Conservation (phyloP, 2,329 filamentous ascomycete genomes). For the Claviceps purpurea region DNA sequence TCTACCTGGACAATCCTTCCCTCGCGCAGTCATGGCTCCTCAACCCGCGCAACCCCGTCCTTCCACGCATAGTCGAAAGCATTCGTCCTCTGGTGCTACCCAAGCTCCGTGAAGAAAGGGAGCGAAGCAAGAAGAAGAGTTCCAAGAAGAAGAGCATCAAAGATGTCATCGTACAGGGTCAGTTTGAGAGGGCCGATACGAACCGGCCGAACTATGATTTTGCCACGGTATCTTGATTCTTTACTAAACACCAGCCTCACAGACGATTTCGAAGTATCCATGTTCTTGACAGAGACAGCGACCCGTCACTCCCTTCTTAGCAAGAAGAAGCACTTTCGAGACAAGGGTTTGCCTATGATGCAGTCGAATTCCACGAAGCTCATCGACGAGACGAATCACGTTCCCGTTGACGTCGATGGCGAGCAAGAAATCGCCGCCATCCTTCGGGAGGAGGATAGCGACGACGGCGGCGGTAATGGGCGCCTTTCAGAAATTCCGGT, state of each 20-base stretch:
- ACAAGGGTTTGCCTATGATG: constrained; percentile 37
- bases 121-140: constrained; percentile 40
- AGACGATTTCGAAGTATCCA: constrained; percentile 94
- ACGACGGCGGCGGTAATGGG: constrained; percentile 14
- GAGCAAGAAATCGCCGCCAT: constrained; percentile 9
- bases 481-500: constrained; percentile 23
- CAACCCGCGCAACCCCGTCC: constrained; percentile 58
- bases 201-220: not conserved
- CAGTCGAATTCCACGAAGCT: constrained; percentile 51
- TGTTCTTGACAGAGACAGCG: constrained; percentile 79
- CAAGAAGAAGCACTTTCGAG: constrained; percentile 67
- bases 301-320: constrained; percentile 76
- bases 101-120: constrained; percentile 79
- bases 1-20: constrained; percentile 85
- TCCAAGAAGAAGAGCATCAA: constrained; percentile 74
- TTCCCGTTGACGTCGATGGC: constrained; percentile 34
- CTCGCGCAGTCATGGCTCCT: constrained; percentile 76
- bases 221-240: not conserved
- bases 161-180: constrained; percentile 73
- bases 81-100: constrained; percentile 78
- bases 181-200: not conserved
- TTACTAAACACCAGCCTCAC: constrained; percentile 2
- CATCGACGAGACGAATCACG: constrained; percentile 39
- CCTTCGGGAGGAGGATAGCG: constrained; percentile 37
- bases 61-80: constrained; percentile 72